Evolutionary conservation across 192 early-diverging fungal genomes (phyloP), one percentile per base, ranked within the genome.

Genomic region (Haplosporangium gracile): DNA sequence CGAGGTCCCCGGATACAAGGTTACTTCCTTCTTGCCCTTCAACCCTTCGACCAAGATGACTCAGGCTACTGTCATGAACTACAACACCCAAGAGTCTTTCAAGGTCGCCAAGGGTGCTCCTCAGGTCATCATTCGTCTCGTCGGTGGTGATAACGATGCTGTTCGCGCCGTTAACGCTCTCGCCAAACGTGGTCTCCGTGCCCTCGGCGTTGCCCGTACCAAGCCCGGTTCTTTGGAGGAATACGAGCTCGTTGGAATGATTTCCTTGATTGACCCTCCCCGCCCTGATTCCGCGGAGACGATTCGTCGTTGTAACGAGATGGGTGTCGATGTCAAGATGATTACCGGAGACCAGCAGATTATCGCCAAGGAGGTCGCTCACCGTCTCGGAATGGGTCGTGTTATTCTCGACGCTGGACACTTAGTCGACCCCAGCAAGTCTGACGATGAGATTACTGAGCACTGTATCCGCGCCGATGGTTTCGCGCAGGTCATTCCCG

Each of bases 261-360:
- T 98, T 69, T 95, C 97, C 43, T 89, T 98, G 70, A 90, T 97
- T 40, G 97, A 97, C 84, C 97, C 97, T 53, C 97, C 97, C 68
- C 94, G 96, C 47, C 94, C 95, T 39, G 97, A 98, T 89, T 98
- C 97, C 15, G 96, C 90, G 39, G 90, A 93, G 78, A 99, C 98
- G 20, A 97, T 99, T 76, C 81, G 88, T 32, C 95, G 95, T 68
- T 98, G 97, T 89, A 91, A 94, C 77, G 87, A 89, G n/a, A 93
- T 97, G 87, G 98, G 97, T 73, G 95, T 99, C 16, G 92, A 95
- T 69, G 96, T 98, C 82, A 99, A 99, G 89, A 97, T 98, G 97
- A 95, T 99, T 80, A 99, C 97, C 47, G 97, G 97, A 82, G 97
- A 99, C 88, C 97, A 98, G 89, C 91, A 94, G 80, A 97, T 97